Evolutionary conservation across 306 rosid species (phyloP).

Genomic region (Prunus campanulata): DNA sequence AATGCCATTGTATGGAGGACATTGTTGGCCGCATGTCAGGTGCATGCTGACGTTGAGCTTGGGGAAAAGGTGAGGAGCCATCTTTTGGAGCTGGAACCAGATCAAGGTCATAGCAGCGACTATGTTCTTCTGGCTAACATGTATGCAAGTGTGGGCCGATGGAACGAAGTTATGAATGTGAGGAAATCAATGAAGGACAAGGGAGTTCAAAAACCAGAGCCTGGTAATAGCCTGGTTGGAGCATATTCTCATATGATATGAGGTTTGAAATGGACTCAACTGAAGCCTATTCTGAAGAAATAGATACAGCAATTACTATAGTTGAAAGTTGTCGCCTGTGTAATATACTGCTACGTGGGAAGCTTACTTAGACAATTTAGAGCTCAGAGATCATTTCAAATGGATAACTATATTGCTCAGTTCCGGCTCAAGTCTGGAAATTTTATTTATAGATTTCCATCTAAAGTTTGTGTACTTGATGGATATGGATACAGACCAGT

Average conservation of each 20-base stretch:
- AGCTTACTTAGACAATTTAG: not conserved
- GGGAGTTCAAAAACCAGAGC: constrained; percentile 52
- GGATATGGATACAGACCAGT: not conserved
- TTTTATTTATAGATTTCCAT: not conserved
- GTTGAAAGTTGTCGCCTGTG: not conserved
- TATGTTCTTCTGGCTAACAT: constrained; percentile 71
- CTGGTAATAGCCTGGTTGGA: constrained; percentile 55
- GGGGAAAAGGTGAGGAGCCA: constrained; percentile 66
- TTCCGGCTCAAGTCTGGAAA: not conserved
- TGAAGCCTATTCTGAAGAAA: no score
- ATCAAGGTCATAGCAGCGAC: constrained; percentile 55
- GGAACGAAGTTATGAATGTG: constrained; percentile 50
- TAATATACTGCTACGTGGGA: not conserved
- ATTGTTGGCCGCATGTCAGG: constrained; percentile 57
- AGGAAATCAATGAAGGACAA: constrained; percentile 48
- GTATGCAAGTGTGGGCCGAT: constrained; percentile 62
- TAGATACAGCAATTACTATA: no score
- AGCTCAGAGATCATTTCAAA: not conserved
- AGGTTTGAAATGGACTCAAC: not conserved
- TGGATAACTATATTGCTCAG: not conserved
- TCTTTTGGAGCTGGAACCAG: constrained; percentile 52
- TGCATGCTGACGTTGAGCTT: constrained; percentile 53
- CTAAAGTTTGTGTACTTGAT: not conserved
- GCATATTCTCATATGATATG: constrained; percentile 12
- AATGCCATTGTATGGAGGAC: constrained; percentile 81